Base-by-base conservation (phyloP, 306 rosid species). In the Begonia loranthoides region DNA sequence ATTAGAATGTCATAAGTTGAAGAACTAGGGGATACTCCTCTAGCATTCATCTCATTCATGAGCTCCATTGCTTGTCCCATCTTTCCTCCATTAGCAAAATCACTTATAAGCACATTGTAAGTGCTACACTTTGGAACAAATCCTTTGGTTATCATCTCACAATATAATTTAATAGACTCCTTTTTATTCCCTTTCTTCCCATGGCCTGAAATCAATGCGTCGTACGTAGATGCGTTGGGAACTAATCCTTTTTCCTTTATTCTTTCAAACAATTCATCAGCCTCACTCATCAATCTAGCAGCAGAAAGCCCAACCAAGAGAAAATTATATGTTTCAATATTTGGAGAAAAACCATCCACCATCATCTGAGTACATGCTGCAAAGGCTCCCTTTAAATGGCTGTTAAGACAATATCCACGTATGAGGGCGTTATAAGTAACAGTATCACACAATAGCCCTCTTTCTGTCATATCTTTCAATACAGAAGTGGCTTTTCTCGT, bases 21-120 rank as follows among this genome's bases (percentile, higher is more conserved):
- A 72, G 95, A 74, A 67, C 81, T 82, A 56, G 94, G 86, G 52
- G 56, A 51, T 60, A 75, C 73, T 57, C 94, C 92, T 63, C 84
- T 72, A 17, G 62, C 52, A 71, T 62, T 69, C 99, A 86, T 82
- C 74, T 90, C 95, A 53, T 90, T 78, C 83, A 78, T 69, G 63
- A 90, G 85, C 69, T 82, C 99, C 67, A 73, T 72, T 50, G 99
- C 99, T 68, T 85, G 86, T 54, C 62, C 69, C 99, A 80, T 90
- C 76, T 78, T 86, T 60, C 92, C 95, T 17, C 59, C 76, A 69
- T 78, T 74, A 17, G 92, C 87, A 56, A 60, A 80, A 78, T 86
- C 90, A 64, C 71, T 60, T 60, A 90, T 80, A 49, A 90, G 99
- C 66, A 76, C 85, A 60, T 90, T 86, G 62, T 76, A 90, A 41